Conservation (phyloP, 2,329 filamentous ascomycete species). For the Mycogone perniciosa region DNA sequence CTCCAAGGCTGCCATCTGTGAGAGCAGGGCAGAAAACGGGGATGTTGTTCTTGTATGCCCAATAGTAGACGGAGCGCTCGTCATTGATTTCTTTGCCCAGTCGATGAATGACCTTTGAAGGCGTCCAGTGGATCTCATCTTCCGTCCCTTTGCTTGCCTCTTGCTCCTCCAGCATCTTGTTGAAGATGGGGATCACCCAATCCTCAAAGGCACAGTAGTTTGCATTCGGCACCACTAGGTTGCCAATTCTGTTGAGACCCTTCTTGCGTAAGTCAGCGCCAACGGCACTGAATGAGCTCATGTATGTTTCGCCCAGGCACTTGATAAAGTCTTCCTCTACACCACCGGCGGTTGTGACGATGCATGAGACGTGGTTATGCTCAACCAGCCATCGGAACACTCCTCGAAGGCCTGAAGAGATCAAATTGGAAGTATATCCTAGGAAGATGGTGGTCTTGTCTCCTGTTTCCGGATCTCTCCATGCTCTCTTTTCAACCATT, state of each 20-base stretch:
- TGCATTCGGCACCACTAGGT: slow-evolving; percentile 89
- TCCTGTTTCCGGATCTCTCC: slow-evolving; percentile 72
- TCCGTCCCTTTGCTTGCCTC: slow-evolving; percentile 67
- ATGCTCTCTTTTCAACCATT: slow-evolving; percentile 51
- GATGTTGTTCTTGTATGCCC: slow-evolving; percentile 95
- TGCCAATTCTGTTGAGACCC: slow-evolving; percentile 93
- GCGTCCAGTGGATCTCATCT: slow-evolving; percentile 80
- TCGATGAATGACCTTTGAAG: slow-evolving; percentile 82
- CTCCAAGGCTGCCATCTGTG: slow-evolving; percentile 89
- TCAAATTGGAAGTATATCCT: slow-evolving; percentile 95
- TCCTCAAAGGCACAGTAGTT: slow-evolving; percentile 97
- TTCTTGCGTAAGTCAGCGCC: slow-evolving; percentile 74
- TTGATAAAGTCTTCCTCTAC: slow-evolving; percentile 99
- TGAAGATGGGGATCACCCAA: slow-evolving; percentile 94
- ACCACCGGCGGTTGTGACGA: slow-evolving; percentile 92
- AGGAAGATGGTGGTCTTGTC: slow-evolving; percentile 89
- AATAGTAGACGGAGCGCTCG: slow-evolving; percentile 88
- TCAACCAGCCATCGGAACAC: slow-evolving; percentile 88
- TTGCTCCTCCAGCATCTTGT: slow-evolving; percentile 89
- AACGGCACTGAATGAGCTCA: slow-evolving; percentile 73
- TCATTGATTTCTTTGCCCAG: slow-evolving; percentile 93
- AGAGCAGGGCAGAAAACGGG: slow-evolving; percentile 95
- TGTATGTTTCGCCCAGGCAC: slow-evolving; percentile 88
- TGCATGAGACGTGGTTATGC: slow-evolving; percentile 84
- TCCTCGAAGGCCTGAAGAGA: slow-evolving; percentile 89